These are phyloP conservation scores for Bonia amplexicaulis DNA, from an alignment of 176 grass and related monocot genomes.

Conservation along the genomic window DNA sequence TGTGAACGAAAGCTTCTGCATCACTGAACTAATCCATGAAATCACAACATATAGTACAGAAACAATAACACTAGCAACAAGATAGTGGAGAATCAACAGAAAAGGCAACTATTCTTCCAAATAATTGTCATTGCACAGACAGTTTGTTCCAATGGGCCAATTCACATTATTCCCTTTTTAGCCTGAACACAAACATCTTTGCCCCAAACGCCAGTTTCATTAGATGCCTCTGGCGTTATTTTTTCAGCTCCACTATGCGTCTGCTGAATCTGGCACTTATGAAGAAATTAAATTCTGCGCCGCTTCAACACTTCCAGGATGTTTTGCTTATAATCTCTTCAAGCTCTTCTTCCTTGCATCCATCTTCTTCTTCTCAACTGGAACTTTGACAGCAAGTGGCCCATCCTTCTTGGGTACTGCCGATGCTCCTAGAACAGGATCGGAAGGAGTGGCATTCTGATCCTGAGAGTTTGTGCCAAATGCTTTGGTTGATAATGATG, in stretches of 20 bases:
- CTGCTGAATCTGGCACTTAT: conserved; percentile 5
- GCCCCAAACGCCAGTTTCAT: background rate
- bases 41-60: background rate
- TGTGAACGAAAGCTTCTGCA: background rate
- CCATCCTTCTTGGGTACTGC: conserved; percentile 42
- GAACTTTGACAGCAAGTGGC: conserved; percentile 21
- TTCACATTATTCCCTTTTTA: background rate
- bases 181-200: background rate
- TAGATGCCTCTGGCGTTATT: background rate
- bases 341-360: conserved; percentile 93
- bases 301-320: background rate
- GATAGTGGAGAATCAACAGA: conserved; percentile 8
- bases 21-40: conserved; percentile 8
- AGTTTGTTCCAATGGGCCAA: background rate
- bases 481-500: conserved; percentile 46
- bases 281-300: background rate
- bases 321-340: conserved; percentile 64
- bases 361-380: conserved; percentile 76
- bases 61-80: background rate
- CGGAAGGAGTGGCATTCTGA: conserved; percentile 45
- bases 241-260: background rate
- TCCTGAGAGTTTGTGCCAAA: conserved; percentile 42
- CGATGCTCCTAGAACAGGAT: conserved; percentile 38
- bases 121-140: conserved; percentile 4
- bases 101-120: conserved; percentile 20